Evolutionary conservation across 2,329 filamentous ascomycete species (phyloP), one percentile per base, ranked within the genome.

Genomic region (Kalmusia sp.): DNA sequence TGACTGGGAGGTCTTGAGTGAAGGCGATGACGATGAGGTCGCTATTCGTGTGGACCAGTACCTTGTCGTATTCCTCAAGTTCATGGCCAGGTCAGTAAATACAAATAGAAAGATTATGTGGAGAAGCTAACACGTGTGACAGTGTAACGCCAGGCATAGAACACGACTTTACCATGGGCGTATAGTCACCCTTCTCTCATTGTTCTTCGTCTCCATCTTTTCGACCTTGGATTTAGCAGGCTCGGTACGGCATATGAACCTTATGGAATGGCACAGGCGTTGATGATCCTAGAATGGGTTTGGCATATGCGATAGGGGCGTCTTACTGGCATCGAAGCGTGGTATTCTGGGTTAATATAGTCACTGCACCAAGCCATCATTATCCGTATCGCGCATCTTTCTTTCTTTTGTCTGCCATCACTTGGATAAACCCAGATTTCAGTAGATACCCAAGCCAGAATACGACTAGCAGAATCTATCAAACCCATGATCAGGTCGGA

Each of bases 141-240:
- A 95, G 72, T 66, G 95, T 99, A 38, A 98, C 93, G 14, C 95
- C 95, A 5, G 93, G 93, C 41, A 98, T 99, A 75, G 93, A 98
- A 77, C 92, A 97, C 75, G 93, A 98, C 73, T 97, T 96, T 74
- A 98, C 93, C 1, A 97, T 97, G 92, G 91, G 92, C 5, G 88
- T 96, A 33, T 96, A 81, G 33, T 35, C 43, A 22, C 27, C 27
- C 6, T 12, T 33, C 19, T 45, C 81, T 49, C 37, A 31, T 45
- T 2, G 15, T 46, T 37, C 4, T 28, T 25, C 17, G 24, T 24
- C n/a, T 46, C 19, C 21, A 30, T 30, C 6, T 40, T 25, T 37
- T 31, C 14, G 19, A 9, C 3, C 3, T 33, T 28, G 11, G 21
- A 11, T 51, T 44, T 35, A 28, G 40, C 49, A 35, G 28, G 25